phyloP scores from a whole-genome alignment of 164 flowering plant genomes.

The Vitis rotundifolia region DNA sequence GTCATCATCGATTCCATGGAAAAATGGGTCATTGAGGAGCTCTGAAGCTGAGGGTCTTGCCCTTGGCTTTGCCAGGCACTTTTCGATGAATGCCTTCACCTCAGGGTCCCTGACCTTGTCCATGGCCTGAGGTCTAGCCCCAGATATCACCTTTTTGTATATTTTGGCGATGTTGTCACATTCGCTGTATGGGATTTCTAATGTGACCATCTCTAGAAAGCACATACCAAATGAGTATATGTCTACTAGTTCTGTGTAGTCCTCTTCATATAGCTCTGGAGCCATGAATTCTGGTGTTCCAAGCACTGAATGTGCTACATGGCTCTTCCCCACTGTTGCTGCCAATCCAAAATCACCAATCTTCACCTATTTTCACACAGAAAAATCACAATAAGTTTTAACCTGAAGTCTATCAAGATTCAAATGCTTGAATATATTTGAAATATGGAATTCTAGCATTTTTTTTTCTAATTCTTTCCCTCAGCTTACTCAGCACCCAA shows the following conservation, averaged over 20 bases:
- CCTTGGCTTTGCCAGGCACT: constrained; percentile 59
- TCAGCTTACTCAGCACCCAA: too few relatives aligned
- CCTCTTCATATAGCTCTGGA: constrained; percentile 78
- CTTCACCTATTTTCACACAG: constrained; percentile 47
- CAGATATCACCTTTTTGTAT: constrained; percentile 69
- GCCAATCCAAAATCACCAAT: constrained; percentile 87
- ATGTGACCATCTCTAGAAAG: constrained; percentile 72
- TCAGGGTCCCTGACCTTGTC: constrained; percentile 61
- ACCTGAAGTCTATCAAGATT: too few relatives aligned
- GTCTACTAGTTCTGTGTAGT: constrained; percentile 78
- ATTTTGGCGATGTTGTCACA: constrained; percentile 67
- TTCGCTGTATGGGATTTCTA: constrained; percentile 73
- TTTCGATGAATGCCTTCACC: constrained; percentile 64
- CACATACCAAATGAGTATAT: constrained; percentile 84
- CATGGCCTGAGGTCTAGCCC: constrained; percentile 60
- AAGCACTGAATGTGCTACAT: constrained; percentile 65
- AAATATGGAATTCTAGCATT: too few relatives aligned
- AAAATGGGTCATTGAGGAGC: constrained; percentile 65
- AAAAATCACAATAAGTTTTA: not conserved
- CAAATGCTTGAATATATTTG: too few relatives aligned
- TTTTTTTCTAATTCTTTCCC: too few relatives aligned
- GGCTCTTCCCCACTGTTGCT: constrained; percentile 64
- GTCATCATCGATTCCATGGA: constrained; percentile 49
- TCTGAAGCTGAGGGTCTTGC: constrained; percentile 72
- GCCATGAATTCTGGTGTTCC: constrained; percentile 94